Evolutionary conservation across 1,284 basidiomycete genomes (phyloP).

Genomic region (Clitocybe nebularis): DNA sequence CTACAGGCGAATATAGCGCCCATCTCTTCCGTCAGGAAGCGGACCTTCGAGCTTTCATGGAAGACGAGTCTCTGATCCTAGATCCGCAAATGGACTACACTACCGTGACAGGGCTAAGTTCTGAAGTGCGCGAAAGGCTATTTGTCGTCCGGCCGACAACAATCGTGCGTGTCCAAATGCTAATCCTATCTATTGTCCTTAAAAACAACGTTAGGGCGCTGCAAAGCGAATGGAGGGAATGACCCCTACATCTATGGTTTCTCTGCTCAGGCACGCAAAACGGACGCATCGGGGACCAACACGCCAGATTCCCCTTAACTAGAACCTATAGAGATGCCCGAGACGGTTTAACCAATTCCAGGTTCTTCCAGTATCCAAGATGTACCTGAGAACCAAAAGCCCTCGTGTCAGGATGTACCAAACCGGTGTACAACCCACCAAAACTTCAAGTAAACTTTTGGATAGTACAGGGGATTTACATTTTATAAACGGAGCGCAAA

Average conservation of each 20-base stretch:
- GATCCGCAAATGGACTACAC: constrained; percentile 71
- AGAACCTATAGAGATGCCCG: no score
- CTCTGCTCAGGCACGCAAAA: constrained; percentile 62
- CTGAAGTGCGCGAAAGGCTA: constrained; percentile 72
- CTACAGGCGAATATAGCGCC: constrained; percentile 53
- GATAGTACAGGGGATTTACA: no score
- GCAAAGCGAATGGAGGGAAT: constrained; percentile 87
- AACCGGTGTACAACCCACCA: no score
- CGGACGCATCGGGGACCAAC: constrained; percentile 21
- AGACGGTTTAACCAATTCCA: no score
- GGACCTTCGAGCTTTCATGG: constrained; percentile 72
- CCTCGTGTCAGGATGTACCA: no score
- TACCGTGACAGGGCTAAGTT: constrained; percentile 64
- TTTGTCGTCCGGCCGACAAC: constrained; percentile 59
- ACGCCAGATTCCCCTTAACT: no score
- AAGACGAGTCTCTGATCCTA: constrained; percentile 72
- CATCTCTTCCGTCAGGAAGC: constrained; percentile 68
- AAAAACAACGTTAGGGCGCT: constrained; percentile 51
- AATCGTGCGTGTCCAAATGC: constrained; percentile 47
- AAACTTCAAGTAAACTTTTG: no score
- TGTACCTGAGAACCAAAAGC: no score
- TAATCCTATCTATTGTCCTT: background rate
- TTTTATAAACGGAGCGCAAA: no score
- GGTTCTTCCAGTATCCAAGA: no score
- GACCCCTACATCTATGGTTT: constrained; percentile 69